Percentiles rank a stretch among this genome's conserved stretches.
These are phyloP conservation scores for Dioscorea cayenensis DNA, from an alignment of 116 monocot species.

Conservation along the genomic window DNA sequence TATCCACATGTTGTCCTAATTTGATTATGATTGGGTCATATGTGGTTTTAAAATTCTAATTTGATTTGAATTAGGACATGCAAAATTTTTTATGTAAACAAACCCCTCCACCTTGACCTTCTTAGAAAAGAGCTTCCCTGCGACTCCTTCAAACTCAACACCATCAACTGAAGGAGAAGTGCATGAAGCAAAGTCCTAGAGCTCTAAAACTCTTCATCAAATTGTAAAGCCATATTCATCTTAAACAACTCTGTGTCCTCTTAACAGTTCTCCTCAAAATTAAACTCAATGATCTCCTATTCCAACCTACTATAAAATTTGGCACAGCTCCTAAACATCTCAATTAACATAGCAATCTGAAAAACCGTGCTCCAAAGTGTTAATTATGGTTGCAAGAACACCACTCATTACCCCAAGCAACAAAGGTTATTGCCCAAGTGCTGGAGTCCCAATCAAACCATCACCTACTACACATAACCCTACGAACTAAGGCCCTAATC, in stretches of 20 bases:
- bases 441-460: conserved; percentile 11
- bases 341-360: conserved; percentile 83
- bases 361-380: conserved; percentile 62
- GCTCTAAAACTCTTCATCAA: conserved; percentile 45
- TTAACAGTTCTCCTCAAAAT: conserved; percentile 27
- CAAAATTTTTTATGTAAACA: too few species aligned
- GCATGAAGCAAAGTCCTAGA: conserved; percentile 21
- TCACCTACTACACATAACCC: conserved; percentile 34
- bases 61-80: too few species aligned
- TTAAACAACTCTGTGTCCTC: conserved; percentile 58
- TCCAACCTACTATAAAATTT: conserved; percentile 45
- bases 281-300: conserved; percentile 59
- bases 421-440: conserved; percentile 13
- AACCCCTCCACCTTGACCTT: too few species aligned
- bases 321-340: conserved; percentile 57
- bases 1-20: too few species aligned
- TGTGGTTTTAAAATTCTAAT: too few species aligned
- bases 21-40: too few species aligned
- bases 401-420: conserved; percentile 38
- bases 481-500: conserved; percentile 49
- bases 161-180: conserved; percentile 14
- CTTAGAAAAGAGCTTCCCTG: conserved; percentile 72
- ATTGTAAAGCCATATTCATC: conserved; percentile 52
- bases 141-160: conserved; percentile 32
- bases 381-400: conserved; percentile 33